Percentiles rank a stretch among this genome's conserved stretches.
Evolutionary conservation across 1,284 basidiomycete genomes (phyloP).

Genomic region (Melampsora americana): DNA sequence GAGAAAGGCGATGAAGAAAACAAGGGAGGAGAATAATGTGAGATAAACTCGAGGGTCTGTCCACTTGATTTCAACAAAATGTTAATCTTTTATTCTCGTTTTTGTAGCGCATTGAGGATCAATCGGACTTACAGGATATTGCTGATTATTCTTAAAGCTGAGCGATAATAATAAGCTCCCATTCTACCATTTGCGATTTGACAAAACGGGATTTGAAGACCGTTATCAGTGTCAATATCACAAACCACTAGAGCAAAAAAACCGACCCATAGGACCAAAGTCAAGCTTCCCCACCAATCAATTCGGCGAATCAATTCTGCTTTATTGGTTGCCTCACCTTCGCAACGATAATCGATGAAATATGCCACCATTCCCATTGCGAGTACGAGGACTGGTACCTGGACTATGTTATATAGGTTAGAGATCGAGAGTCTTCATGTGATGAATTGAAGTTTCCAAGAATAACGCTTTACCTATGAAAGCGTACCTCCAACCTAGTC

Average conservation of each 20-base stretch:
- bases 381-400: conserved; percentile 51
- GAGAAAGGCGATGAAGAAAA: conserved; percentile 16
- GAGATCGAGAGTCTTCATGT: background rate
- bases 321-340: conserved; percentile 19
- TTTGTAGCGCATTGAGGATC: background rate
- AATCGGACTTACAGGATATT: conserved; percentile 12
- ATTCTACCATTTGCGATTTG: background rate
- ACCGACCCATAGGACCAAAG: conserved; percentile 19
- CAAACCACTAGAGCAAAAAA: background rate
- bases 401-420: conserved; percentile 44
- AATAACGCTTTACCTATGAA: conserved; percentile 46
- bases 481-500: conserved; percentile 53
- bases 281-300: conserved; percentile 28
- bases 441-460: background rate
- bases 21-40: conserved; percentile 1
- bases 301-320: conserved; percentile 23
- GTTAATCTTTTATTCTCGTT: background rate
- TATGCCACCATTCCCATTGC: conserved; percentile 48
- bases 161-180: conserved; percentile 27
- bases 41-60: conserved; percentile 23
- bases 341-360: conserved; percentile 41
- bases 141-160: conserved; percentile 37
- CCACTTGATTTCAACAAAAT: conserved; percentile 16
- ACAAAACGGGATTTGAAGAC: background rate
- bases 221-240: background rate